These are phyloP conservation scores for Candida tropicalis DNA, from an alignment of 1,139 yeast genomes.

Conservation along the genomic window DNA sequence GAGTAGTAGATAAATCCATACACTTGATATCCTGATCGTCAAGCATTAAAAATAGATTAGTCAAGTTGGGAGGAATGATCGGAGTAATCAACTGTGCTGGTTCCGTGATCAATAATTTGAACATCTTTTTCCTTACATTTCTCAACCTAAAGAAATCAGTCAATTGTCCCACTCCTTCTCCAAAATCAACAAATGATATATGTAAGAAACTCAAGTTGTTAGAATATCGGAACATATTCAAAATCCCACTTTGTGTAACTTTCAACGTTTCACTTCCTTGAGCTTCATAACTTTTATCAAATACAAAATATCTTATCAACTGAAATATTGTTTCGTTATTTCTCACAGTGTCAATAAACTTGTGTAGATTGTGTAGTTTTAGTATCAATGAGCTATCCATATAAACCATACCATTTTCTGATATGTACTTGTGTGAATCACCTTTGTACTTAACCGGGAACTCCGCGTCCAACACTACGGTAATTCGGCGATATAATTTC, in stretches of 20 bases:
- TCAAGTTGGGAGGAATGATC: conserved; percentile 28
- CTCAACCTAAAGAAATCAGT: conserved; percentile 27
- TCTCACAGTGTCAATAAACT: conserved; percentile 25
- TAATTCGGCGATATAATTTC: conserved; percentile 34
- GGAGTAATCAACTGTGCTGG: conserved; percentile 29
- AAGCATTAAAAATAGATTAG: conserved; percentile 37
- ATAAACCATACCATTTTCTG: conserved; percentile 32
- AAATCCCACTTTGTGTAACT: conserved; percentile 25
- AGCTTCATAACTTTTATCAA: conserved; percentile 34
- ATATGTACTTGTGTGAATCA: conserved; percentile 22
- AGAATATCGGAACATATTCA: conserved; percentile 34
- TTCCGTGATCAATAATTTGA: conserved; percentile 36
- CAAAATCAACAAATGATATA: conserved; percentile 36
- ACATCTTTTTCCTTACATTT: conserved; percentile 33
- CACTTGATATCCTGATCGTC: conserved; percentile 28
- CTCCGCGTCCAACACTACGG: conserved; percentile 34
- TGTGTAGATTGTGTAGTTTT: conserved; percentile 20
- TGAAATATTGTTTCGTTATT: conserved; percentile 24
- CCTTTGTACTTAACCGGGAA: conserved; percentile 27
- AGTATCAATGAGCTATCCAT: conserved; percentile 38
- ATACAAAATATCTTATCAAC: conserved; percentile 32
- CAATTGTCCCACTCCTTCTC: conserved; percentile 28
- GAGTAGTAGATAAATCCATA: conserved; percentile 27
- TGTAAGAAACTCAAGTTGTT: conserved; percentile 34
- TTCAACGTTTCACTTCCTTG: conserved; percentile 14